Base-by-base conservation (phyloP, 1,284 basidiomycete species). In the Fomitopsis betulina region DNA sequence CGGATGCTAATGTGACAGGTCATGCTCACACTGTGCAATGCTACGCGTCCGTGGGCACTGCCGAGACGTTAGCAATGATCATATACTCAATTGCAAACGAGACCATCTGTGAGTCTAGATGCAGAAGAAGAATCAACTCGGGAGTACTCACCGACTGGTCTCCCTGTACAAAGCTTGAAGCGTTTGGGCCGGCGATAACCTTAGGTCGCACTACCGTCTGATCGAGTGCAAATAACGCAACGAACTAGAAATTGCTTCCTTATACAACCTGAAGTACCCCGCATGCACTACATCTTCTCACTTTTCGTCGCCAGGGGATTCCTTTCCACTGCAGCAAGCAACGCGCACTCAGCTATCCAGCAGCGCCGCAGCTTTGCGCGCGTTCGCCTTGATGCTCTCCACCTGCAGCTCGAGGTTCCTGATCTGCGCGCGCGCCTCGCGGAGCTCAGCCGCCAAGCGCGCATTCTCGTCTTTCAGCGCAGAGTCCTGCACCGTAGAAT, bases 391-490 rank as follows among this genome's bases (percentile, higher is more conserved):
- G 65, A 90, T 73, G 19, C 79, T 77, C 73, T 94, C 92, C n/a
- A 94, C 82, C 74, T 93, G 88, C 56, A 93, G 69, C 73, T 94
- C 92, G 42, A 94, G 73, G 64, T 87, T 87, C 60, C 92, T 77
- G 57, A 94, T 93, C 73, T 89, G 83, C 70, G 85, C 84, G 47
- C 89, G 81, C 37, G 89, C 86, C 33, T 92, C 90, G 33, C 89
- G 81, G 45, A 94, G 78, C 65, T 92, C 89, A 1, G 72, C 70
- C 23, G 72, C 80, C 57, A 94, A 76, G 7, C 76, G 77, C 2
- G 76, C 75, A 65, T 91, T 92, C 68, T 93, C 87, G 21, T 82
- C 75, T 58, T 72, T 68, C 13, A 85, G 67, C 27, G 61, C 71
- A 1, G 54, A 45, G 38, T 70, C 67, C 57, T 62, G 52, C 10